Conservation (phyloP, 352 stramenopile genomes). For the Phytophthora pinifolia region DNA sequence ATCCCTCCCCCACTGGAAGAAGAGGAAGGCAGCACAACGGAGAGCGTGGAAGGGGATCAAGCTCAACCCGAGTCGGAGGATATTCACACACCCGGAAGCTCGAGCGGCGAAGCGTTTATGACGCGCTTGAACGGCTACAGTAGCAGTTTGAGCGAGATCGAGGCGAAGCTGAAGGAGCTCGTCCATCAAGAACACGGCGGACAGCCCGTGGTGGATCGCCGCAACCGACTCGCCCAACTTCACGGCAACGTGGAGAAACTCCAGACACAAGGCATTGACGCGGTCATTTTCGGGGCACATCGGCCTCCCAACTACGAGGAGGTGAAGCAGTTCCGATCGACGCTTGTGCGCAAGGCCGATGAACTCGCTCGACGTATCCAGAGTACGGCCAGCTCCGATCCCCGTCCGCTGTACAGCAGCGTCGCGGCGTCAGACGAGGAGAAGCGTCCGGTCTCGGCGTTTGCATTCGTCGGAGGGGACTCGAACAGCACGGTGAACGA, state of each 20-base stretch:
- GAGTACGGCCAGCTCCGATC: slow-evolving; percentile 32
- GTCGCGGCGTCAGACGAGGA: slow-evolving; percentile 26
- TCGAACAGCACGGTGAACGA: slow-evolving; percentile 26
- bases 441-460: slow-evolving; percentile 46
- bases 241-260: slow-evolving; percentile 78
- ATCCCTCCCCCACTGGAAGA: slow-evolving; percentile 57
- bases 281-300: slow-evolving; percentile 73
- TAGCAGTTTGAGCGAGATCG: slow-evolving; percentile 45
- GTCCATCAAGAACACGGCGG: slow-evolving; percentile 48
- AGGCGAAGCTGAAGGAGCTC: slow-evolving; percentile 53
- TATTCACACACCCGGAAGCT: slow-evolving; percentile 15
- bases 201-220: slow-evolving; percentile 39
- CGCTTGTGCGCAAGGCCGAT: slow-evolving; percentile 63
- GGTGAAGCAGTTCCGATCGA: slow-evolving; percentile 68
- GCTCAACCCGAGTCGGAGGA: slow-evolving; percentile 27
- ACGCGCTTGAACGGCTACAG: slow-evolving; percentile 46
- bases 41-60: slow-evolving; percentile 19
- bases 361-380: slow-evolving; percentile 69
- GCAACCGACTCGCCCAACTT: slow-evolving; percentile 72
- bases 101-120: slow-evolving; percentile 41
- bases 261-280: slow-evolving; percentile 77
- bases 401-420: slow-evolving; percentile 11
- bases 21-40: slow-evolving; percentile 22
- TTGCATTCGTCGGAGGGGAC: slow-evolving; percentile 52
- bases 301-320: slow-evolving; percentile 69